These are phyloP conservation scores for Solanum hybrid DNA, from an alignment of 305 asterid genomes.

Conservation along the genomic window DNA sequence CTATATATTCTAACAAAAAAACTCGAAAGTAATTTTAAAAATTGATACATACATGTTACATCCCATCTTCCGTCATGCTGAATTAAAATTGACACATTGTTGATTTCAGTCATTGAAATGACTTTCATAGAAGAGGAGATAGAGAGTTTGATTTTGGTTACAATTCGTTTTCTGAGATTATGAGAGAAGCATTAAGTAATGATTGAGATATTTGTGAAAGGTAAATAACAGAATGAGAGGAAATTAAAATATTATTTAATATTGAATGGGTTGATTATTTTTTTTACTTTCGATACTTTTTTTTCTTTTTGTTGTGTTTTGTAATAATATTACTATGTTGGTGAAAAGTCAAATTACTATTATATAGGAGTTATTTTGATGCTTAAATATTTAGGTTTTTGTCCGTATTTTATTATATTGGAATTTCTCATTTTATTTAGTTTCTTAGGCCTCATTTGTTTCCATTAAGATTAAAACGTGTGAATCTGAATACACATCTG, in stretches of 20 bases:
- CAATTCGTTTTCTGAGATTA: background rate
- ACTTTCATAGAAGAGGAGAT: background rate
- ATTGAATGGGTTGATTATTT: background rate
- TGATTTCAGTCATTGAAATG: background rate
- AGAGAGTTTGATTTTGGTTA: background rate
- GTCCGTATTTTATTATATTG: background rate
- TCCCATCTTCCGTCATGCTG: too few relatives aligned
- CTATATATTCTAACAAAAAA: too few relatives aligned
- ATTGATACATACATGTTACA: too few relatives aligned
- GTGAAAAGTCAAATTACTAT: background rate
- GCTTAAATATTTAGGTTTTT: background rate
- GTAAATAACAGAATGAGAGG: background rate
- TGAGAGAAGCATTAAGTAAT: too few relatives aligned
- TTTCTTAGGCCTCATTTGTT: too few relatives aligned
- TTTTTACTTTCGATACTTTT: background rate
- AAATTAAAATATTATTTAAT: too few relatives aligned
- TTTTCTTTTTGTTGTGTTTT: background rate
- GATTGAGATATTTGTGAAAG: background rate
- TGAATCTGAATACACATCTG: too few relatives aligned
- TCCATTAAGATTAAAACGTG: too few relatives aligned
- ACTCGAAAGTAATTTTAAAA: too few relatives aligned
- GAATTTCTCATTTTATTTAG: background rate
- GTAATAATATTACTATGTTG: background rate
- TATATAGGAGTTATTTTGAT: background rate
- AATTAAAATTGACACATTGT: background rate